phyloP scores from a whole-genome alignment of 495 filamentous ascomycete species.

The Penicillium malachiteum region DNA sequence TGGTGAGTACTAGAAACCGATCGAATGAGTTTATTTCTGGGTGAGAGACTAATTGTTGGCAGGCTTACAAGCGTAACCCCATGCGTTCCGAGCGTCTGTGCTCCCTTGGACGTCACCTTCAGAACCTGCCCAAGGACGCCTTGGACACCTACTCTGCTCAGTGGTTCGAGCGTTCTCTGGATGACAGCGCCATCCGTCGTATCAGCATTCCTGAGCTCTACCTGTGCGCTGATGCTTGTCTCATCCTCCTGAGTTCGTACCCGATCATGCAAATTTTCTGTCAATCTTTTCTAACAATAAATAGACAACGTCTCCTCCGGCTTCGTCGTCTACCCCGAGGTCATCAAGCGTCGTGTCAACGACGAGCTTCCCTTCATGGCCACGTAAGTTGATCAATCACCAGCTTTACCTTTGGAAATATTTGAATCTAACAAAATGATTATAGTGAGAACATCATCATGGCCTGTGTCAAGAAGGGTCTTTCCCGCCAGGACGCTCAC shows the following conservation, averaged over 20 bases:
- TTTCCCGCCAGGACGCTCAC: slow-evolving; percentile 85
- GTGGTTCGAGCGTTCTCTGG: slow-evolving; percentile 71
- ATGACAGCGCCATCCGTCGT: slow-evolving; percentile 63
- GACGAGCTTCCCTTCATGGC: slow-evolving; percentile 91
- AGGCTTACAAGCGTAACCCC: slow-evolving; percentile 89
- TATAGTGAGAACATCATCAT: slow-evolving; percentile 64
- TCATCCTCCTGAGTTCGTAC: slow-evolving; percentile 60
- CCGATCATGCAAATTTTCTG: background rate
- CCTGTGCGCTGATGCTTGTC: slow-evolving; percentile 78
- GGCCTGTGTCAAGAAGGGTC: slow-evolving; percentile 72
- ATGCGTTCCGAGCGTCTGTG: slow-evolving; percentile 88
- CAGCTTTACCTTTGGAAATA: background rate
- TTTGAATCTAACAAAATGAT: slow-evolving; percentile 15
- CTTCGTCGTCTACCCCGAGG: slow-evolving; percentile 80
- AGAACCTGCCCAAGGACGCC: slow-evolving; percentile 65
- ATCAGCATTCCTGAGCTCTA: slow-evolving; percentile 79
- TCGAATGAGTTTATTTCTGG: background rate
- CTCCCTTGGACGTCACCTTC: slow-evolving; percentile 67
- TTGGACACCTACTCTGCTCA: slow-evolving; percentile 77
- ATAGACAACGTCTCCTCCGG: slow-evolving; percentile 76
- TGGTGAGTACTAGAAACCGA: slow-evolving; percentile 31
- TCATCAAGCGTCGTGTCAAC: slow-evolving; percentile 66
- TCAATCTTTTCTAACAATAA: slow-evolving; percentile 5
- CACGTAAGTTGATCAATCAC: slow-evolving; percentile 48
- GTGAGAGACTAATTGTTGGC: slow-evolving; percentile 19